phyloP scores from a whole-genome alignment of 129 eudicot species.

The Pseudognaphalium luteoalbum region DNA sequence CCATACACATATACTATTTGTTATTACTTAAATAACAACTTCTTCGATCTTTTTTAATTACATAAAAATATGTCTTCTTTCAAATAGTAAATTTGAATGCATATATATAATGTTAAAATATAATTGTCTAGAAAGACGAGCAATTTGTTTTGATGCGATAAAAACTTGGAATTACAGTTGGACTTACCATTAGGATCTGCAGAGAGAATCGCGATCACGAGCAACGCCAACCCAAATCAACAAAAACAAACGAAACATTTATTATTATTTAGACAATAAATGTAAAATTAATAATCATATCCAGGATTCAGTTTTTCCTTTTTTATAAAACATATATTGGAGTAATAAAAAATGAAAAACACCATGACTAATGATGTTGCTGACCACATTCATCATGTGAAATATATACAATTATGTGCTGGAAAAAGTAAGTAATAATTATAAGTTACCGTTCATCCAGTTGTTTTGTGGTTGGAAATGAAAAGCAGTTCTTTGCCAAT shows the following conservation, averaged over 20 bases:
- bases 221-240: conserved; percentile 27
- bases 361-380: not conserved
- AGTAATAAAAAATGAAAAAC: not conserved
- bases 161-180: not conserved
- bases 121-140: not conserved
- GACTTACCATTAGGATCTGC: conserved; percentile 82
- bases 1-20: conserved; percentile 11
- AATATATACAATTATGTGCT: not conserved
- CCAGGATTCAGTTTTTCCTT: not conserved
- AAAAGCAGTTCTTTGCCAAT: conserved; percentile 63
- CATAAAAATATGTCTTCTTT: too few species aligned
- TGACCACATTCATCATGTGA: conserved; percentile 29
- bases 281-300: conserved; percentile 7
- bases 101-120: not conserved
- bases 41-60: too few species aligned
- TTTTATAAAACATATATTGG: too few species aligned
- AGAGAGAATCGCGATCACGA: conserved; percentile 21
- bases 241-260: conserved; percentile 4
- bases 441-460: conserved; percentile 72
- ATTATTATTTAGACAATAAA: not conserved
- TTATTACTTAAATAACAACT: too few species aligned
- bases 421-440: too few species aligned
- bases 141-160: too few species aligned
- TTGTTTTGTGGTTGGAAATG: conserved; percentile 65
- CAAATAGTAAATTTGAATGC: not conserved